Evolutionary conservation across 305 asterid genomes (phyloP), one percentile per base, ranked within the genome.

Genomic region (Rubia occidens): DNA sequence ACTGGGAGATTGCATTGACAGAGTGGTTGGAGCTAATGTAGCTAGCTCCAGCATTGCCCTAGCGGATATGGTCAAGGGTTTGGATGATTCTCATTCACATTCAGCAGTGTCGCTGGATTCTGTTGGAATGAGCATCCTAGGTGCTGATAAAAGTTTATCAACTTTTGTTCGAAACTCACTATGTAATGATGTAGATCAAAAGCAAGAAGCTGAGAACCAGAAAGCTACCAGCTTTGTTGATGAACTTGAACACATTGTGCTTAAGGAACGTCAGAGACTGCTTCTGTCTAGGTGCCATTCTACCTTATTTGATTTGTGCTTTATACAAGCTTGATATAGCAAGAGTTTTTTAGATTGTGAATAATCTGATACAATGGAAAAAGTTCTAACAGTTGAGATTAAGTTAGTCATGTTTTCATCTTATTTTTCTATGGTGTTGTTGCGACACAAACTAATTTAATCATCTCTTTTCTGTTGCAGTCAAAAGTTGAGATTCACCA

Each of bases 191-290:
- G 73, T 47, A 49, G 45, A 54, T 66, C 76, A 77, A 64, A 74
- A 79, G 15, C 54, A 70, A 69, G 74, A 75, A 53, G 62, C 64
- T 62, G 82, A 84, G 72, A 68, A 77, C 69, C 81, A 78, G 78
- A 65, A 24, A 72, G 63, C 78, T 42, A 71, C 60, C 60, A 81
- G 75, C 71, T 53, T 18, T 77, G 75, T 80, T 65, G 87, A 86
- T 75, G 89, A 86, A 44, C 87, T 86, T 45, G 96, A 91, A 72
- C 83, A 85, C 70, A 75, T 86, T 18, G 78, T 71, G n/a, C 78
- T 89, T 53, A 83, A 79, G 78, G 89, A 84, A 44, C 88, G 97
- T 47, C 77, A 77, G 75, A 77, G 78, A 77, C 71, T 73, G 76
- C 85, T 91, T 59, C 74, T 81, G 35, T 43, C 78, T 55, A 88